Evolutionary conservation across 75 land plant species (phyloP).

Genomic region (Sequoia sempervirens): DNA sequence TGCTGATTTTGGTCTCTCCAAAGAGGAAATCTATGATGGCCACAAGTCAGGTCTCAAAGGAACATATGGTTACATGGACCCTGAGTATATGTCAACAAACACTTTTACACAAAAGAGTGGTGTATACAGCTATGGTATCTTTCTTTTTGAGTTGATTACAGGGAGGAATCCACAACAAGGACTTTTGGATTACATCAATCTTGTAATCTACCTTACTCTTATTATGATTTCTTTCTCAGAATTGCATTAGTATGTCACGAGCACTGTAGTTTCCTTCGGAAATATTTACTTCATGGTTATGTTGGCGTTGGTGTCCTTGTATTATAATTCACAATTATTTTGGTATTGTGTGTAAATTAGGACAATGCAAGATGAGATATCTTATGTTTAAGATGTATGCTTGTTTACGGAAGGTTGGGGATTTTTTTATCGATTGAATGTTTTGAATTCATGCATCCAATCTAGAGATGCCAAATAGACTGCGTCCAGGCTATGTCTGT

Average conservation of each 20-base stretch:
- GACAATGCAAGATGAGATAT: background rate
- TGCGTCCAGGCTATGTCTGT: background rate
- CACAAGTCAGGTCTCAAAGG: slow-evolving; percentile 76
- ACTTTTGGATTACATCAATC: slow-evolving; percentile 77
- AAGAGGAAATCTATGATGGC: slow-evolving; percentile 57
- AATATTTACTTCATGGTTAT: background rate
- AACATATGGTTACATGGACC: slow-evolving; percentile 96
- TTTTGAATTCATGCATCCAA: background rate
- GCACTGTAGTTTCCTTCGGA: background rate
- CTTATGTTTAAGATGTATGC: background rate
- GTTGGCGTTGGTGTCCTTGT: background rate
- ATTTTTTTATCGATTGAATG: background rate
- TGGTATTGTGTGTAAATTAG: background rate
- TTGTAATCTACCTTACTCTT: slow-evolving; percentile 37
- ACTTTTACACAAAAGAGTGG: slow-evolving; percentile 87
- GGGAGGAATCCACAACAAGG: slow-evolving; percentile 94
- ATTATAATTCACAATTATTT: background rate
- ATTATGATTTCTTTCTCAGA: background rate
- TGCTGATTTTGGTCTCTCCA: slow-evolving; percentile 97
- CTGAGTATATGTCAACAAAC: slow-evolving; percentile 76
- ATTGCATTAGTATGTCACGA: background rate
- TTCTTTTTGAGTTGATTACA: slow-evolving; percentile 89
- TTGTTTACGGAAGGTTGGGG: background rate
- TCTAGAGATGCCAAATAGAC: background rate
- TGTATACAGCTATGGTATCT: slow-evolving; percentile 85